Evolutionary conservation across 2,329 filamentous ascomycete species (phyloP).

Genomic region (Clonostachys rosea): DNA sequence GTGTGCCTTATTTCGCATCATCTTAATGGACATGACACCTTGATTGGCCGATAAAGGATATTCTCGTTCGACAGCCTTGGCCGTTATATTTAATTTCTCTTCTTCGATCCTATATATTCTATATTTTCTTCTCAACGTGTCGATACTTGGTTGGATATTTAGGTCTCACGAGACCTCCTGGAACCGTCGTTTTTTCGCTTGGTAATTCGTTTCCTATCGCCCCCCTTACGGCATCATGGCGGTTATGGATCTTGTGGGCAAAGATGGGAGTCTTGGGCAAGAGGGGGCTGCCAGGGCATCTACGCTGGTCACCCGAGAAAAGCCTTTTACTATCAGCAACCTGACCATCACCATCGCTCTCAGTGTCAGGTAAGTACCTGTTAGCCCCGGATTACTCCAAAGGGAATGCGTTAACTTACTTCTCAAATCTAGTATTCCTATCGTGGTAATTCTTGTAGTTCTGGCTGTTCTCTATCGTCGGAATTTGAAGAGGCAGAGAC

Average conservation of each 20-base stretch:
- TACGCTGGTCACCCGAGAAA: slow-evolving; percentile 48
- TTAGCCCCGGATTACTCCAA: not conserved
- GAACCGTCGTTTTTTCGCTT: not conserved
- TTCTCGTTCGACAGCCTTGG: not conserved
- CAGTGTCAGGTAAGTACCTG: slow-evolving; percentile 60
- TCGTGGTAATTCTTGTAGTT: slow-evolving; percentile 61
- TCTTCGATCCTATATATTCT: not conserved
- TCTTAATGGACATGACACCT: slow-evolving; percentile 2
- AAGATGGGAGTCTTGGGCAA: not conserved
- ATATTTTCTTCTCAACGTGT: not conserved
- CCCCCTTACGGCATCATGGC: too few relatives aligned
- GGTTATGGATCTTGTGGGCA: not conserved
- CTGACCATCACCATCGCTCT: slow-evolving; percentile 64
- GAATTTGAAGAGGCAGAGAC: slow-evolving; percentile 63
- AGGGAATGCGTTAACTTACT: slow-evolving; percentile 8
- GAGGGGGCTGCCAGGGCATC: slow-evolving; percentile 5
- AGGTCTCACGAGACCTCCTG: not conserved
- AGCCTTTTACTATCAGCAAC: slow-evolving; percentile 47
- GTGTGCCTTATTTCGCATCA: not conserved
- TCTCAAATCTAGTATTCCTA: slow-evolving; percentile 59
- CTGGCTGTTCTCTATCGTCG: slow-evolving; percentile 76
- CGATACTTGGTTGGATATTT: slow-evolving; percentile 1
- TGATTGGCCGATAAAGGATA: not conserved
- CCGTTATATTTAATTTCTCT: not conserved
- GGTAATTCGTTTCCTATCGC: not conserved